phyloP scores from a whole-genome alignment of 2,329 filamentous ascomycete species.

The Fusarium tupiense region DNA sequence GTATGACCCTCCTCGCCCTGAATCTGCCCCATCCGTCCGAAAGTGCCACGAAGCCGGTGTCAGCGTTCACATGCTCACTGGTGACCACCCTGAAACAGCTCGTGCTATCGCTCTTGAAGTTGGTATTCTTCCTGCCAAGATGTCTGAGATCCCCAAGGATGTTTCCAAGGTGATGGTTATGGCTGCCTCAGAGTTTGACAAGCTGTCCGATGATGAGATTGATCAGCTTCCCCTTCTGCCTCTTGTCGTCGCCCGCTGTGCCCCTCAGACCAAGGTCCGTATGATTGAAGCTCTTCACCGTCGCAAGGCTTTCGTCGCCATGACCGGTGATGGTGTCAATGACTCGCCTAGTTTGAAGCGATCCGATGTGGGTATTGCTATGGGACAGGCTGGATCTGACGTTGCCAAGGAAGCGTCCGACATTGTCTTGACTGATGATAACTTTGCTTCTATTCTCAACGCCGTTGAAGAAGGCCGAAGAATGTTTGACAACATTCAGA shows the following conservation, averaged over 20 bases:
- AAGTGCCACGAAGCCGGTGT: slow-evolving; percentile 70
- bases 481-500: slow-evolving; percentile 79
- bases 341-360: slow-evolving; percentile 74
- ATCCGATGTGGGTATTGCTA: slow-evolving; percentile 76
- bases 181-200: slow-evolving; percentile 74
- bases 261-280: slow-evolving; percentile 76
- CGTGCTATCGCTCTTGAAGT: slow-evolving; percentile 71
- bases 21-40: slow-evolving; percentile 68
- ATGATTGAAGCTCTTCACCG: slow-evolving; percentile 80
- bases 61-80: slow-evolving; percentile 75
- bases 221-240: slow-evolving; percentile 71
- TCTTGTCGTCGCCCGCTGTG: slow-evolving; percentile 75
- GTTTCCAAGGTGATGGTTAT: slow-evolving; percentile 71
- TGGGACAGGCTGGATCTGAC: slow-evolving; percentile 74
- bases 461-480: slow-evolving; percentile 76
- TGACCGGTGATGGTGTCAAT: slow-evolving; percentile 79
- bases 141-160: slow-evolving; percentile 61
- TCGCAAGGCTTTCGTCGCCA: slow-evolving; percentile 71
- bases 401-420: slow-evolving; percentile 75
- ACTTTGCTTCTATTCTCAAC: slow-evolving; percentile 76
- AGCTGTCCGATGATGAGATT: slow-evolving; percentile 70
- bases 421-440: slow-evolving; percentile 78
- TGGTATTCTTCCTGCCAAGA: slow-evolving; percentile 66
- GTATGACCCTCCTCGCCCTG: slow-evolving; percentile 77
- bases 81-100: slow-evolving; percentile 73